Conservation (phyloP, 2,329 filamentous ascomycete genomes). For the Scedosporium apiospermum region DNA sequence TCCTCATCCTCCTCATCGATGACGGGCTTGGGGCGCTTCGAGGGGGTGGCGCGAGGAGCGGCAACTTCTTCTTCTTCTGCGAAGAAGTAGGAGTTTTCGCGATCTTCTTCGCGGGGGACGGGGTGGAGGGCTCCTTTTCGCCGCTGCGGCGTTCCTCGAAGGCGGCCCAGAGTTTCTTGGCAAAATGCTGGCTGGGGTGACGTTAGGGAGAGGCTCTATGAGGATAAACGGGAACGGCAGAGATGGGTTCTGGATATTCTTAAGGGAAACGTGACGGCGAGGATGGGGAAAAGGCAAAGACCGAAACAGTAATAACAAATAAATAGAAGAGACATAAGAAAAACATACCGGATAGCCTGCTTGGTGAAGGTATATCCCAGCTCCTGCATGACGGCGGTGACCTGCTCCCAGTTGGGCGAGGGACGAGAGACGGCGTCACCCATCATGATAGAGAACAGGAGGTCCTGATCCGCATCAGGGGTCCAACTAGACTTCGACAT, state of each 20-base stretch:
- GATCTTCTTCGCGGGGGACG: constrained; percentile 10
- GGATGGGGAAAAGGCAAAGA: constrained; percentile 8
- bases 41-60: background rate
- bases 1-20: background rate
- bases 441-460: constrained; percentile 20
- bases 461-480: background rate
- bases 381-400: constrained; percentile 25
- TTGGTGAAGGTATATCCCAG: constrained; percentile 24
- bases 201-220: background rate
- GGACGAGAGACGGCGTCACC: constrained; percentile 20
- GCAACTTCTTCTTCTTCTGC: background rate
- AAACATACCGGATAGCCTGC: constrained; percentile 29
- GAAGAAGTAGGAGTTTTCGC: background rate
- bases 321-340: constrained; percentile 14
- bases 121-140: constrained; percentile 1
- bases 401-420: constrained; percentile 20
- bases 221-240: background rate
- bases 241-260: background rate
- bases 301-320: background rate
- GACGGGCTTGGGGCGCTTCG: background rate
- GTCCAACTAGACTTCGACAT: constrained; percentile 15
- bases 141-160: constrained; percentile 20
- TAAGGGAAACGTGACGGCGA: background rate
- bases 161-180: constrained; percentile 25
- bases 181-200: constrained; percentile 26